Evolutionary conservation across 257 asterid genomes (phyloP).

Genomic region (Lantana camara): DNA sequence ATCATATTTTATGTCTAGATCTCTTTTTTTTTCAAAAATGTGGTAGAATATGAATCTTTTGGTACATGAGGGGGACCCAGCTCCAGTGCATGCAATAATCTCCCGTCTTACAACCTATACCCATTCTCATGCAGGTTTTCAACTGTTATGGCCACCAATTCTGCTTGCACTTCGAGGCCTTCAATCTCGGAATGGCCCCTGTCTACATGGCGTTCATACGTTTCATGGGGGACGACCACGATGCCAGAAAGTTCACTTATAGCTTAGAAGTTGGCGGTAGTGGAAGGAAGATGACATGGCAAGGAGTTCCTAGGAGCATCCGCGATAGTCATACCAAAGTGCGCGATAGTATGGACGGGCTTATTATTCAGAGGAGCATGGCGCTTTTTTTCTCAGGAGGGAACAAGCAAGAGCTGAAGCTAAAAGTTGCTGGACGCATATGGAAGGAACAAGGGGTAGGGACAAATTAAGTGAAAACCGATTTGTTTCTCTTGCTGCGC

Average conservation of each 20-base stretch:
- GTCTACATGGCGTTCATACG: conserved; percentile 67
- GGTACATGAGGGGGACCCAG: too few species aligned
- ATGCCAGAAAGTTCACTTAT: conserved; percentile 51
- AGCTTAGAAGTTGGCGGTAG: conserved; percentile 52
- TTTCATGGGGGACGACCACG: conserved; percentile 63
- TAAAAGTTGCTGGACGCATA: conserved; percentile 53
- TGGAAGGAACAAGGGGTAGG: conserved; percentile 48
- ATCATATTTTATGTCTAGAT: too few species aligned
- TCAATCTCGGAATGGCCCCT: conserved; percentile 54
- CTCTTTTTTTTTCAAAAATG: too few species aligned
- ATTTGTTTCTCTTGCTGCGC: not conserved
- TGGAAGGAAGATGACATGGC: conserved; percentile 58
- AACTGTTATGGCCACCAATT: conserved; percentile 61
- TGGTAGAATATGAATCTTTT: too few species aligned
- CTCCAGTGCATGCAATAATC: too few species aligned
- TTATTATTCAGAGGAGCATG: conserved; percentile 53
- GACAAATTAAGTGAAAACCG: not conserved
- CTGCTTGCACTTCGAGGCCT: conserved; percentile 67
- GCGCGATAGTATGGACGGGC: conserved; percentile 63
- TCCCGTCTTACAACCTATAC: too few species aligned
- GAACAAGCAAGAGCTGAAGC: conserved; percentile 51
- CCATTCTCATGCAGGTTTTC: conserved; percentile 43
- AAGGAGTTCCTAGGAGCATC: conserved; percentile 60
- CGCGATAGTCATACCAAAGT: conserved; percentile 54
- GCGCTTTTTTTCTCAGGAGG: conserved; percentile 60